A percentile compares a stretch with the other conserved stretches of the same genome.
These are phyloP conservation scores for Terfezia claveryi DNA, from an alignment of 495 filamentous ascomycete species.

Conservation along the genomic window DNA sequence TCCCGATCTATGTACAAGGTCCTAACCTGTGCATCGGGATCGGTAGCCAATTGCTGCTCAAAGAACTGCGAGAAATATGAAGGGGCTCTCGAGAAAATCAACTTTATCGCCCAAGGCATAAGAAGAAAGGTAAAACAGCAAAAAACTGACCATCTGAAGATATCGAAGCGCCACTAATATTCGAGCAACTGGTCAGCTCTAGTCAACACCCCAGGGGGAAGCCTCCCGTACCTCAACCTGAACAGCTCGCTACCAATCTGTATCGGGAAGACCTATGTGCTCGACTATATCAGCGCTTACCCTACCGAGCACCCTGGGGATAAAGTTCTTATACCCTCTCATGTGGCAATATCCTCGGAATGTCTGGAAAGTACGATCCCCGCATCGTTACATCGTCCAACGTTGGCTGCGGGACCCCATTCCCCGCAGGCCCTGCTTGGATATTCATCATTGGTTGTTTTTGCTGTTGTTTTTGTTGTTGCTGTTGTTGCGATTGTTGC, in stretches of 20 bases:
- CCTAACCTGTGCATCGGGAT: constrained; percentile 17
- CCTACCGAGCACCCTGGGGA: not conserved
- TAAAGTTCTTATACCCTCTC: constrained; percentile 25
- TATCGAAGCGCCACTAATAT: constrained; percentile 55
- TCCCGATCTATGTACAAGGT: constrained; percentile 94
- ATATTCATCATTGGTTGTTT: not conserved
- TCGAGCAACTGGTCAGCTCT: not conserved
- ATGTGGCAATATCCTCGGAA: constrained; percentile 38
- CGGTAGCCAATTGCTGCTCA: constrained; percentile 45
- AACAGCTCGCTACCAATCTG: constrained; percentile 87
- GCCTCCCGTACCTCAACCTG: constrained; percentile 34
- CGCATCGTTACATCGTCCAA: not conserved
- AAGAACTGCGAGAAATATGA: constrained; percentile 97
- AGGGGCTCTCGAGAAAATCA: constrained; percentile 52
- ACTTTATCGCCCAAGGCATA: constrained; percentile 11
- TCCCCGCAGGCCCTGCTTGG: not conserved
- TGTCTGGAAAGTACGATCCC: constrained; percentile 19
- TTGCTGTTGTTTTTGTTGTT: not conserved
- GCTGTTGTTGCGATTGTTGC: not conserved
- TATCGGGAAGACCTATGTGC: constrained; percentile 56
- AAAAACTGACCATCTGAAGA: constrained; percentile 77
- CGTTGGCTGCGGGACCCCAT: not conserved
- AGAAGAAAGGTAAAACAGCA: constrained; percentile 1
- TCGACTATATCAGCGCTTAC: constrained; percentile 1
- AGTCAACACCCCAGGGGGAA: not conserved